These are phyloP conservation scores for Geranomyces variabilis DNA, from an alignment of 192 early-diverging fungal species.

Conservation along the genomic window DNA sequence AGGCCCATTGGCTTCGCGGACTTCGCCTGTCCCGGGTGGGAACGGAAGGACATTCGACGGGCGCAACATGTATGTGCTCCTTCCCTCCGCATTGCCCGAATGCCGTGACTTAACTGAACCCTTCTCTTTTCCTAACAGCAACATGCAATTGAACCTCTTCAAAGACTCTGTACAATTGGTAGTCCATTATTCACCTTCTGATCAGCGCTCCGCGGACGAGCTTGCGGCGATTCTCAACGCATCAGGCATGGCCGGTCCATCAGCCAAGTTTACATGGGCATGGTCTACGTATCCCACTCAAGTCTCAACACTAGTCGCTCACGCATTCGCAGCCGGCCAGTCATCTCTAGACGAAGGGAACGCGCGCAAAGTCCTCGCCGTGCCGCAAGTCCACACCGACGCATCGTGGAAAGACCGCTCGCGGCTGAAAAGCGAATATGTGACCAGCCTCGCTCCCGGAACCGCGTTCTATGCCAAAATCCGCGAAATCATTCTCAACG, in stretches of 20 bases:
- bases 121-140: too few relatives aligned
- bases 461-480: not conserved
- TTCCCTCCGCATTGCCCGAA: too few relatives aligned
- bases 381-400: constrained; percentile 4
- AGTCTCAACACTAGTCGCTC: constrained; percentile 7
- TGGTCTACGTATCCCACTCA: not conserved
- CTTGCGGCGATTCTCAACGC: not conserved
- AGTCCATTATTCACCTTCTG: constrained; percentile 6
- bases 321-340: not conserved
- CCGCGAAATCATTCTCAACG: constrained; percentile 1
- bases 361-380: not conserved
- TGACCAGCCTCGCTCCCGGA: not conserved
- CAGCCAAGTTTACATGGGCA: not conserved
- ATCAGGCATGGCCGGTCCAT: constrained; percentile 1
- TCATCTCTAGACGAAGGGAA: not conserved
- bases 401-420: constrained; percentile 16
- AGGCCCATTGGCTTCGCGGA: not conserved
- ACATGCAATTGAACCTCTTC: constrained; percentile 22
- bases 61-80: not conserved
- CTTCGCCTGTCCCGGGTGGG: not conserved
- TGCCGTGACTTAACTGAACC: too few relatives aligned
- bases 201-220: constrained; percentile 1
- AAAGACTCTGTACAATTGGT: constrained; percentile 4
- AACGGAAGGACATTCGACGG: constrained; percentile 14
- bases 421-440: constrained; percentile 18